Evolutionary conservation across 2,329 filamentous ascomycete species (phyloP).

Genomic region (Diplodia seriata): DNA sequence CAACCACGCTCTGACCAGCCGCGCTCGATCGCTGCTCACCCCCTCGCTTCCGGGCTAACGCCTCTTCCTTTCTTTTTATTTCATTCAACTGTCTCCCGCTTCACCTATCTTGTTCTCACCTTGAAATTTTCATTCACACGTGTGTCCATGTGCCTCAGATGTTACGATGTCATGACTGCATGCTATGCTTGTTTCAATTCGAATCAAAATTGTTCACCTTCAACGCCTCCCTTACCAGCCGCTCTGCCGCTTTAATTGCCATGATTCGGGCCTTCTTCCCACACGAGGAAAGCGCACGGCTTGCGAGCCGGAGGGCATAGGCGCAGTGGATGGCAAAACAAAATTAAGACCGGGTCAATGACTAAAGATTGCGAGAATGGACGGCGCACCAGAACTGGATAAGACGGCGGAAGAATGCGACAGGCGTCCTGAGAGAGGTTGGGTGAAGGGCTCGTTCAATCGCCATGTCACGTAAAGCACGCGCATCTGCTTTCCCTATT

Average conservation of each 20-base stretch:
- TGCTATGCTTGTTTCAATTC: slow-evolving; percentile 26
- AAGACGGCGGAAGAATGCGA: slow-evolving; percentile 1
- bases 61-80: slow-evolving; percentile 13
- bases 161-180: slow-evolving; percentile 32
- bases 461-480: slow-evolving; percentile 14
- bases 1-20: slow-evolving; percentile 21
- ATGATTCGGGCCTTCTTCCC: slow-evolving; percentile 17
- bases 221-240: background rate
- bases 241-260: slow-evolving; percentile 8
- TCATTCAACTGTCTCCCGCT: background rate
- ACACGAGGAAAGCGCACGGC: slow-evolving; percentile 14
- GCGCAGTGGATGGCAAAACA: slow-evolving; percentile 4
- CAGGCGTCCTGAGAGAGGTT: background rate
- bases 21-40: slow-evolving; percentile 23
- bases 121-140: slow-evolving; percentile 13
- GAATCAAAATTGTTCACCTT: slow-evolving; percentile 17
- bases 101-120: slow-evolving; percentile 5
- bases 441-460: too few species aligned
- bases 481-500: slow-evolving; percentile 11
- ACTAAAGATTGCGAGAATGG: background rate
- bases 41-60: slow-evolving; percentile 26
- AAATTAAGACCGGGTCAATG: slow-evolving; percentile 11
- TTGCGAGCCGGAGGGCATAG: slow-evolving; percentile 6
- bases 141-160: slow-evolving; percentile 30
- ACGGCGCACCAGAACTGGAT: background rate